These are phyloP conservation scores for Fusarium pseudoanthophilum DNA, from an alignment of 2,329 filamentous ascomycete species.

Conservation along the genomic window DNA sequence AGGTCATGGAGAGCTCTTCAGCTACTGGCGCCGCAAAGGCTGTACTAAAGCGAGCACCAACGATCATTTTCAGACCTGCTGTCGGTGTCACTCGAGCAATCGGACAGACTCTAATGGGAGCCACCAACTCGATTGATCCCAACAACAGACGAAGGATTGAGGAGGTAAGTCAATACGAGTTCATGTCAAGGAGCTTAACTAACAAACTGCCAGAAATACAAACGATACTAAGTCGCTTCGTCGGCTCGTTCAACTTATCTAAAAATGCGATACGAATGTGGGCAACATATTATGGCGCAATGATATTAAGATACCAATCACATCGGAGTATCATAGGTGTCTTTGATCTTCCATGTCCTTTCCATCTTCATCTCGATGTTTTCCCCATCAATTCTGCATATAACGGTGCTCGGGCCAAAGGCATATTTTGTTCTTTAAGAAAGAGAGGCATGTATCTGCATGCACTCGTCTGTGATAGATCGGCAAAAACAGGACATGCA, in stretches of 20 bases:
- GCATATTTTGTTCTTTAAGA: conserved; percentile 30
- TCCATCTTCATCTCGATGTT: conserved; percentile 13
- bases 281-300: conserved; percentile 22
- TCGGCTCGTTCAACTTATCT: neutral
- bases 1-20: conserved; percentile 86
- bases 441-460: conserved; percentile 21
- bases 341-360: conserved; percentile 4
- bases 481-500: conserved; percentile 31
- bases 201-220: conserved; percentile 58
- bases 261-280: conserved; percentile 9
- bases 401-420: conserved; percentile 25
- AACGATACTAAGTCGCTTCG: conserved; percentile 51
- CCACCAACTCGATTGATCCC: conserved; percentile 90
- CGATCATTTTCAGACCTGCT: conserved; percentile 88
- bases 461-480: conserved; percentile 37
- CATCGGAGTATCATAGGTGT: conserved; percentile 4
- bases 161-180: conserved; percentile 74
- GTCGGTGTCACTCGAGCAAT: conserved; percentile 91
- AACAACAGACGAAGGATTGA: conserved; percentile 83
- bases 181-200: neutral
- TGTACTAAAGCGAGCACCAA: conserved; percentile 85
- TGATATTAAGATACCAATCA: conserved; percentile 19
- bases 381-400: conserved; percentile 13
- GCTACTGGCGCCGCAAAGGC: conserved; percentile 83
- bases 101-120: conserved; percentile 89